Percentiles rank a stretch among this genome's conserved stretches.
These are phyloP conservation scores for Penicillium sp. DNA, from an alignment of 2,329 filamentous ascomycete species.

Conservation along the genomic window DNA sequence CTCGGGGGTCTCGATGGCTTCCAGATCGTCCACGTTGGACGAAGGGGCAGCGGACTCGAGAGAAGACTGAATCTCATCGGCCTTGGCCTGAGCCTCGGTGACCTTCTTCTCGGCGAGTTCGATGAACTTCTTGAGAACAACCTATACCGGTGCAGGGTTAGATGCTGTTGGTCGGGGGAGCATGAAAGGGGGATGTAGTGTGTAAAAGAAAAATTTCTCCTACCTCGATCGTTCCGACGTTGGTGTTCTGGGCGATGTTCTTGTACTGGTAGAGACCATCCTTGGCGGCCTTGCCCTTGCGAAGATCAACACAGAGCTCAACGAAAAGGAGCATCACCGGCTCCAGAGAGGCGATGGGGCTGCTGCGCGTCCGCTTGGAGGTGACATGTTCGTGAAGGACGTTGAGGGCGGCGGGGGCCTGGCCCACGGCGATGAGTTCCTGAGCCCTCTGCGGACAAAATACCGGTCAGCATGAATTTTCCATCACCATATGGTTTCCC, in stretches of 20 bases:
- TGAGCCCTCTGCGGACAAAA: conserved; percentile 60
- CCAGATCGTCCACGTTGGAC: conserved; percentile 80
- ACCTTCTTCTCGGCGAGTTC: conserved; percentile 94
- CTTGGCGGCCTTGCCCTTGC: conserved; percentile 97
- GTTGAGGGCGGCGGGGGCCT: conserved; percentile 81
- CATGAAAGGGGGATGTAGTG: too few species aligned
- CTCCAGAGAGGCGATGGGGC: conserved; percentile 88
- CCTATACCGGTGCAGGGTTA: conserved; percentile 34
- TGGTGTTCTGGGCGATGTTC: conserved; percentile 98
- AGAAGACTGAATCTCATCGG: conserved; percentile 83
- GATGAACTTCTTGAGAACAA: conserved; percentile 96
- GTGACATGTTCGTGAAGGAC: conserved; percentile 98
- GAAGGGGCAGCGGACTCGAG: conserved; percentile 66
- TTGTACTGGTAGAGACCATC: conserved; percentile 99
- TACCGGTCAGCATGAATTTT: conserved; percentile 16
- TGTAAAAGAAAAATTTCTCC: not conserved
- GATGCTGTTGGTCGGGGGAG: too few species aligned
- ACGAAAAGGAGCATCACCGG: conserved; percentile 97
- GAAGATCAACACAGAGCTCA: conserved; percentile 89
- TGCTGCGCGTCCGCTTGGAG: conserved; percentile 94
- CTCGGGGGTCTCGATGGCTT: conserved; percentile 94
- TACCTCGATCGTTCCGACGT: conserved; percentile 83
- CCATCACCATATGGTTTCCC: too few species aligned
- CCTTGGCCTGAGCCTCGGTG: conserved; percentile 87
- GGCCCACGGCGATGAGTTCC: conserved; percentile 95